Evolutionary conservation across 345 rosid genomes (phyloP).

Genomic region (Combretum micranthum): DNA sequence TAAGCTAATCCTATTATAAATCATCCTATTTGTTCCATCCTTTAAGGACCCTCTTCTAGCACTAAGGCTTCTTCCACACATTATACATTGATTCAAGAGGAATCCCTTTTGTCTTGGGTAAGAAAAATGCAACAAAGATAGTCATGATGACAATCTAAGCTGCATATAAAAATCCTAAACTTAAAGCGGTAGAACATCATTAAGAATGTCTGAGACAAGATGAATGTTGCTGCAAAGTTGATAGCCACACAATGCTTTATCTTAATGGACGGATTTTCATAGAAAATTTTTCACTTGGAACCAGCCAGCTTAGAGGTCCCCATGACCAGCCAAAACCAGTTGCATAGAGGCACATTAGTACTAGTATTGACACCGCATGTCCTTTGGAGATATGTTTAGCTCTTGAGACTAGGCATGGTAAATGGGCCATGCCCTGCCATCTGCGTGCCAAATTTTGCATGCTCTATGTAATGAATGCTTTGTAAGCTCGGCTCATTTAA

Average conservation of each 20-base stretch:
- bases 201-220: no score
- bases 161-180: no score
- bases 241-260: slow-evolving; percentile 22
- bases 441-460: no score
- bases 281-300: slow-evolving; percentile 30
- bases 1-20: no score
- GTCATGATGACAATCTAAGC: no score
- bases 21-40: no score
- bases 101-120: slow-evolving; percentile 36
- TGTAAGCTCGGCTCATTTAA: no score
- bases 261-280: slow-evolving; percentile 33
- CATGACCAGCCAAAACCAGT: slow-evolving; percentile 26
- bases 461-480: no score
- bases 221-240: slow-evolving; percentile 16
- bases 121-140: slow-evolving; percentile 18
- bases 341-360: slow-evolving; percentile 13
- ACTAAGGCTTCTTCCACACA: slow-evolving; percentile 28
- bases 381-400: slow-evolving; percentile 15
- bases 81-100: slow-evolving; percentile 23
- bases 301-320: slow-evolving; percentile 28
- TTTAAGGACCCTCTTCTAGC: slow-evolving; percentile 8
- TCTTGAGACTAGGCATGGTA: no score
- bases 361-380: slow-evolving; percentile 9
- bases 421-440: no score
- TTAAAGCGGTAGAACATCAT: no score